Evolutionary conservation across 805 yeast species (phyloP).

Genomic region (Hermanozyma aechmeae): DNA sequence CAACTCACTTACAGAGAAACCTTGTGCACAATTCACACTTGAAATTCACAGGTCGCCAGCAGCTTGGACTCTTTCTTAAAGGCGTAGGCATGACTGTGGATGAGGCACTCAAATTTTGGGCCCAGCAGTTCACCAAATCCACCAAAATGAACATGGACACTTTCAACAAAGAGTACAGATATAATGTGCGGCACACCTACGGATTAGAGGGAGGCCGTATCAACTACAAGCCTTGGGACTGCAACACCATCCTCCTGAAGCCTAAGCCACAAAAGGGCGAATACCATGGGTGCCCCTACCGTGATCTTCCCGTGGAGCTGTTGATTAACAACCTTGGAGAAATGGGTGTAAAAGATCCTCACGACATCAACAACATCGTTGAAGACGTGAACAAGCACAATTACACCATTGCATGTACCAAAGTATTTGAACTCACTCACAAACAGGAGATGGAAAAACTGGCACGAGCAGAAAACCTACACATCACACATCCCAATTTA

Average conservation of each 20-base stretch:
- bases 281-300: conserved; percentile 88
- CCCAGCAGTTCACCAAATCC: conserved; percentile 51
- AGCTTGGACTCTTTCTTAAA: conserved; percentile 74
- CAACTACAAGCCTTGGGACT: conserved; percentile 80
- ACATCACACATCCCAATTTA: conserved; percentile 78
- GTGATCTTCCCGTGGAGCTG: conserved; percentile 62
- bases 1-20: conserved; percentile 55
- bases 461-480: conserved; percentile 39
- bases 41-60: conserved; percentile 77
- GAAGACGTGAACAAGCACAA: conserved; percentile 63
- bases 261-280: conserved; percentile 64
- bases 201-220: conserved; percentile 88
- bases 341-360: conserved; percentile 58
- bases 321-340: conserved; percentile 45
- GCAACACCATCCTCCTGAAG: conserved; percentile 64
- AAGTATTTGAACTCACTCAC: conserved; percentile 73
- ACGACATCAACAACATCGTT: conserved; percentile 47
- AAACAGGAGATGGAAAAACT: conserved; percentile 33
- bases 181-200: conserved; percentile 80
- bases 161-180: conserved; percentile 81
- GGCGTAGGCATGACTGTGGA: conserved; percentile 84
- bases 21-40: conserved; percentile 59
- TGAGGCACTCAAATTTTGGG: conserved; percentile 85
- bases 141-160: conserved; percentile 54
- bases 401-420: conserved; percentile 81